Evolutionary conservation across 352 stramenopile species (phyloP).

Genomic region (Globisporangium sylvaticum): DNA sequence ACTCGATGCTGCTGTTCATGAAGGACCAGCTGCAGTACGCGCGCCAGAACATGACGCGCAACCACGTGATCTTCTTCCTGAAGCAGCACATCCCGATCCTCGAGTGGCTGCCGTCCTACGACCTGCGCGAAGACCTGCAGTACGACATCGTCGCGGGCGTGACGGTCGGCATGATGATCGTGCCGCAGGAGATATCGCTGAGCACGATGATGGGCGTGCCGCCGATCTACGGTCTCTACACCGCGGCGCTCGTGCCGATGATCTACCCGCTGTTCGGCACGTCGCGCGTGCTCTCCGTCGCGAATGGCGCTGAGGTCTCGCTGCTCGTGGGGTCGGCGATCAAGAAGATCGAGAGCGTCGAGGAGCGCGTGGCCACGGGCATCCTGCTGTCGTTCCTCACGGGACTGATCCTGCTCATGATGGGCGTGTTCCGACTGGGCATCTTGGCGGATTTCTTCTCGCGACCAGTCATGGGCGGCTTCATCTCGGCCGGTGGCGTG

Average conservation of each 20-base stretch:
- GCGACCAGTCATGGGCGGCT: slow-evolving; percentile 87
- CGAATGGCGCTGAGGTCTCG: slow-evolving; percentile 67
- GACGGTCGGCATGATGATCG: slow-evolving; percentile 83
- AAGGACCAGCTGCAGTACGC: slow-evolving; percentile 12
- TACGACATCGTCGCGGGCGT: slow-evolving; percentile 55
- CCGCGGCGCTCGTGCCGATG: slow-evolving; percentile 75
- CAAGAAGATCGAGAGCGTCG: slow-evolving; percentile 51
- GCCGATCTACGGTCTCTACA: slow-evolving; percentile 89
- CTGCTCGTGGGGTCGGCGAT: slow-evolving; percentile 55
- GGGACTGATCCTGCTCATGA: slow-evolving; percentile 65
- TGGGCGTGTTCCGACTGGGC: slow-evolving; percentile 79
- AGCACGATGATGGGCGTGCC: slow-evolving; percentile 85
- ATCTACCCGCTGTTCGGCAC: slow-evolving; percentile 86
- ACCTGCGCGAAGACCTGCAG: slow-evolving; percentile 43
- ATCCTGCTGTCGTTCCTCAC: slow-evolving; percentile 70
- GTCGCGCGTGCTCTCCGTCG: slow-evolving; percentile 77
- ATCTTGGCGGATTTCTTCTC: slow-evolving; percentile 89
- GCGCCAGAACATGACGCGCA: slow-evolving; percentile 22
- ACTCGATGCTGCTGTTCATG: slow-evolving; percentile 3
- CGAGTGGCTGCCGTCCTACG: slow-evolving; percentile 58
- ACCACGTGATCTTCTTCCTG: slow-evolving; percentile 30
- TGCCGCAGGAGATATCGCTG: slow-evolving; percentile 89
- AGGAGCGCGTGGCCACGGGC: slow-evolving; percentile 47
- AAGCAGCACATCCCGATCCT: slow-evolving; percentile 54
- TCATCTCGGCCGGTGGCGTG: slow-evolving; percentile 85